Evolutionary conservation across 2,329 filamentous ascomycete species (phyloP).

Genomic region (Madurella mycetomatis): DNA sequence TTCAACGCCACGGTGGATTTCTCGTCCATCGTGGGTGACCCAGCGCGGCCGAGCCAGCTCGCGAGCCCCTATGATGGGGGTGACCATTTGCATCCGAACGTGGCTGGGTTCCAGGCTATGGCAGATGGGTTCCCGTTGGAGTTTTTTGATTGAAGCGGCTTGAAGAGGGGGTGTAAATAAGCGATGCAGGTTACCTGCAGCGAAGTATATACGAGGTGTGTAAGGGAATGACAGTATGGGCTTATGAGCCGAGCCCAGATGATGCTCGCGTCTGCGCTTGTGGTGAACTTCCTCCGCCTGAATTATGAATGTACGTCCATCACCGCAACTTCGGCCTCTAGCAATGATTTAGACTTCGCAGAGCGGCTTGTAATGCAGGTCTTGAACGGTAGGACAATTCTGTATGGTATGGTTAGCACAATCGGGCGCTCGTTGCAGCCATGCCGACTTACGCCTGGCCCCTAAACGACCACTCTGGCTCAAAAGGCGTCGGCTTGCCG

Average conservation of each 20-base stretch:
- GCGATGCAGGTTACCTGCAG: not conserved
- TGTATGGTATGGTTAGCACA: not conserved
- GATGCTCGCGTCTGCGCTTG: not conserved
- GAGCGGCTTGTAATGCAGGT: slow-evolving; percentile 15
- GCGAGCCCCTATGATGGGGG: slow-evolving; percentile 52
- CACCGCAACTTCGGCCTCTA: slow-evolving; percentile 4
- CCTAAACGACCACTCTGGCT: slow-evolving; percentile 27
- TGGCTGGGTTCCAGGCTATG: slow-evolving; percentile 54
- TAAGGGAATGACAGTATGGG: not conserved
- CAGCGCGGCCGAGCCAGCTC: slow-evolving; percentile 44
- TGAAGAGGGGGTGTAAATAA: not conserved
- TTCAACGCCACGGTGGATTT: slow-evolving; percentile 63
- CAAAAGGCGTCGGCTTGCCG: slow-evolving; percentile 21
- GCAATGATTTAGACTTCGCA: slow-evolving; percentile 1
- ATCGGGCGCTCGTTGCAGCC: not conserved
- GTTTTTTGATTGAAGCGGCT: slow-evolving; percentile 38
- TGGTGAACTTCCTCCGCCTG: too few relatives aligned
- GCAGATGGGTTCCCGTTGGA: slow-evolving; percentile 55
- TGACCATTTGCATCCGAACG: slow-evolving; percentile 62
- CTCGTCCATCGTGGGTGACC: slow-evolving; percentile 51
- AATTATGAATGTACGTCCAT: not conserved
- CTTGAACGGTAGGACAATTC: slow-evolving; percentile 23
- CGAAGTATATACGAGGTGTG: not conserved
- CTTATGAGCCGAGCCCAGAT: not conserved
- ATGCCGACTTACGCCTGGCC: slow-evolving; percentile 25